phyloP scores from a whole-genome alignment of 805 yeast species.

The Suhomyces vadensis region DNA sequence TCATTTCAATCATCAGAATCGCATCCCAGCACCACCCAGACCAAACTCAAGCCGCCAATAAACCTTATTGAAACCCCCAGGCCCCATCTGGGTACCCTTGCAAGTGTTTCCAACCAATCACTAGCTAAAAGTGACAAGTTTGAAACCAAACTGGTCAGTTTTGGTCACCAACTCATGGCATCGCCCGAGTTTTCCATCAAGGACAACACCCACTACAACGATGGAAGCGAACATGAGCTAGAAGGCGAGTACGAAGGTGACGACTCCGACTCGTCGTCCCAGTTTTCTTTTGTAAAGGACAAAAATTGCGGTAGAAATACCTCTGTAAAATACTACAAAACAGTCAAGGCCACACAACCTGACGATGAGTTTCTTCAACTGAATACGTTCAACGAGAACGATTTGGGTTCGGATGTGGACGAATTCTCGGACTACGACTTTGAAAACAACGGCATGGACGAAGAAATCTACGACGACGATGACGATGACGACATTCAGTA shows the following conservation, averaged over 20 bases:
- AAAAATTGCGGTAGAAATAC: slow-evolving; percentile 50
- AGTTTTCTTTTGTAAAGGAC: slow-evolving; percentile 54
- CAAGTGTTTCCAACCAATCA: neutral
- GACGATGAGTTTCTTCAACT: slow-evolving; percentile 10
- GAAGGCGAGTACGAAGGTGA: slow-evolving; percentile 7
- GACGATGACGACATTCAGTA: slow-evolving; percentile 27
- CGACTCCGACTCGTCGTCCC: slow-evolving; percentile 29
- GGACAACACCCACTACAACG: neutral
- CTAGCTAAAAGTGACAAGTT: neutral
- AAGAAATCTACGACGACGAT: slow-evolving; percentile 35
- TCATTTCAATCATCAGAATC: slow-evolving; percentile 4
- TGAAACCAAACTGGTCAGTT: slow-evolving; percentile 15
- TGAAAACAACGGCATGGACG: slow-evolving; percentile 42
- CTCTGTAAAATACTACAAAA: slow-evolving; percentile 54
- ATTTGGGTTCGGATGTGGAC: slow-evolving; percentile 22
- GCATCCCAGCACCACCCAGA: neutral
- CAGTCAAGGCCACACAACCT: slow-evolving; percentile 21
- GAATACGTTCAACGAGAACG: slow-evolving; percentile 30
- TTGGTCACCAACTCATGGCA: neutral
- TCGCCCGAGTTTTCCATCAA: slow-evolving; percentile 1
- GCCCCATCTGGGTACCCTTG: neutral
- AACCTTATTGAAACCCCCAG: neutral
- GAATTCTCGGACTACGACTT: slow-evolving; percentile 39
- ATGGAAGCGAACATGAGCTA: slow-evolving; percentile 6
- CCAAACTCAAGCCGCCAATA: slow-evolving; percentile 8